phyloP scores from a whole-genome alignment of 345 rosid species.

The Eucalyptus sideroxylon region DNA sequence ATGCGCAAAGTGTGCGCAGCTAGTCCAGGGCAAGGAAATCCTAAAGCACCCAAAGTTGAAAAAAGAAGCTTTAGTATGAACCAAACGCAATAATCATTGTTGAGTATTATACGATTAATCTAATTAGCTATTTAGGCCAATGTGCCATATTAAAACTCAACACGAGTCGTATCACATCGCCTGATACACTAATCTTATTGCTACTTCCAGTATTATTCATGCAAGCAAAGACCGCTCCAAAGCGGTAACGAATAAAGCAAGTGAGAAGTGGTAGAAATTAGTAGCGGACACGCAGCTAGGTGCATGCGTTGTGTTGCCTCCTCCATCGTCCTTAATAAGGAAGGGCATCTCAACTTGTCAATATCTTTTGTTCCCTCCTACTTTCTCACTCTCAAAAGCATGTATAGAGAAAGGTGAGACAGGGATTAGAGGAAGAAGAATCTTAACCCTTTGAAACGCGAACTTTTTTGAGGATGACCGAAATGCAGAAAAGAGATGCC shows the following conservation, averaged over 20 bases:
- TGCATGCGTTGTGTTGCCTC: neutral
- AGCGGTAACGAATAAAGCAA: neutral
- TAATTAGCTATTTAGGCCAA: neutral
- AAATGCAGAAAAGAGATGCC: neutral
- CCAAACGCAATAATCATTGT: neutral
- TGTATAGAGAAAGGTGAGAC: neutral
- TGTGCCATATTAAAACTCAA: neutral
- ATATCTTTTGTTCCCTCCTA: neutral
- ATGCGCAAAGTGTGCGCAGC: neutral
- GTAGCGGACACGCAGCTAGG: neutral
- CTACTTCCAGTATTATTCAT: neutral
- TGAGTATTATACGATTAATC: neutral
- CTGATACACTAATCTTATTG: neutral
- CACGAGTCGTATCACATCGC: neutral
- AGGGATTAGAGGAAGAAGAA: neutral
- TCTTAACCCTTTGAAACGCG: neutral
- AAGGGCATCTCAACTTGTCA: neutral
- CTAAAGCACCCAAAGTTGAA: neutral
- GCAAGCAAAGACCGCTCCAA: neutral
- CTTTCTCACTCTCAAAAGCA: neutral
- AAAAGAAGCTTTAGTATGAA: neutral
- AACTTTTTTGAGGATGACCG: neutral
- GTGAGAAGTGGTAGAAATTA: neutral
- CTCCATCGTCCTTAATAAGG: neutral
- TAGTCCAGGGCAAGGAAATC: neutral